Conservation (phyloP, 1,284 basidiomycete species). For the Malassezia sympodialis region DNA sequence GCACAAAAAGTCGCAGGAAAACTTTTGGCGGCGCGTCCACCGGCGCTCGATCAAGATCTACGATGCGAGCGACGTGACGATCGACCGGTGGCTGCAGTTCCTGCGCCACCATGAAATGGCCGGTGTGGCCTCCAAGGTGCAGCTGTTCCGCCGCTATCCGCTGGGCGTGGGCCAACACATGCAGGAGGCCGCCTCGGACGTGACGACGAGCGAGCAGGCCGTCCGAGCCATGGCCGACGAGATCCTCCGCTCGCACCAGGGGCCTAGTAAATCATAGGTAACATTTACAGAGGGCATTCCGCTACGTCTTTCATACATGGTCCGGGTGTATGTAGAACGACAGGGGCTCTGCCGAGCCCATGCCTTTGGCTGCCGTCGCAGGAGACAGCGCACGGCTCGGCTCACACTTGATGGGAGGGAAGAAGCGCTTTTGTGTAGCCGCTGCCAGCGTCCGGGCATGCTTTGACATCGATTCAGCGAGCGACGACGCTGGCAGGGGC, state of each 20-base stretch:
- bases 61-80: conserved; percentile 69
- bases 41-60: conserved; percentile 79
- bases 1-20: conserved; percentile 91
- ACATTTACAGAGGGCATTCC: neutral
- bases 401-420: neutral
- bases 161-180: conserved; percentile 13
- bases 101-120: conserved; percentile 65
- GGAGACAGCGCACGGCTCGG: neutral
- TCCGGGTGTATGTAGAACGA: neutral
- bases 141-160: conserved; percentile 55
- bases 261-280: neutral
- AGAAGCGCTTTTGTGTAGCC: neutral
- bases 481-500: neutral
- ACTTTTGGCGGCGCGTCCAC: conserved; percentile 77
- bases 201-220: conserved; percentile 4
- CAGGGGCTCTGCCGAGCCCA: neutral
- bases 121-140: conserved; percentile 75
- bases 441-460: neutral
- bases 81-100: conserved; percentile 74
- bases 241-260: conserved; percentile 5
- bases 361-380: neutral
- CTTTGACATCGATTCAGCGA: neutral
- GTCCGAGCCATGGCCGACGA: conserved; percentile 16
- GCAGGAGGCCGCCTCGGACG: neutral
- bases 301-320: neutral